Percentiles rank a stretch among this genome's conserved stretches.
phyloP scores from a whole-genome alignment of 1,284 basidiomycete genomes.

The Coniophora puteana region DNA sequence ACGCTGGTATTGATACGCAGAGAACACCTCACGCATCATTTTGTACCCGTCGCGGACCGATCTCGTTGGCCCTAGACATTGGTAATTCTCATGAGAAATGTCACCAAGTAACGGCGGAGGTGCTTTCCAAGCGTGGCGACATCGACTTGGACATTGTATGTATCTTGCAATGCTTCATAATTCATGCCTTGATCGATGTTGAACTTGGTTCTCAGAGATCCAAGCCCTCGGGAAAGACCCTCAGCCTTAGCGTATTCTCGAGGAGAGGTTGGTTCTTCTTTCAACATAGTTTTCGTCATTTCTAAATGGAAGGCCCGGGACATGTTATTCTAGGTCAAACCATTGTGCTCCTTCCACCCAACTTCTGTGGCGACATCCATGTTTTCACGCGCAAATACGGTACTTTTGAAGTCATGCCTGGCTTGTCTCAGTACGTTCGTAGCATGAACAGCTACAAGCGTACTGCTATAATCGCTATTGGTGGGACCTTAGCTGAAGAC shows the following conservation, averaged over 20 bases:
- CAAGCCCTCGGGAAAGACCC: slow-evolving; percentile 5
- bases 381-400: slow-evolving; percentile 32
- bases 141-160: slow-evolving; percentile 35
- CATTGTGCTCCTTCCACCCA: slow-evolving; percentile 7
- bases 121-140: slow-evolving; percentile 30
- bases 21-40: slow-evolving; percentile 36
- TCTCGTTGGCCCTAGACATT: slow-evolving; percentile 32
- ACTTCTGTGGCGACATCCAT: slow-evolving; percentile 31
- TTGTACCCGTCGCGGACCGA: slow-evolving; percentile 33
- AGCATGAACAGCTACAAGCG: slow-evolving; percentile 27
- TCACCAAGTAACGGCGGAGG: slow-evolving; percentile 30
- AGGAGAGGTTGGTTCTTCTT: slow-evolving; percentile 6
- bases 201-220: slow-evolving; percentile 10
- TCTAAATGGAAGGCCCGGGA: slow-evolving; percentile 2
- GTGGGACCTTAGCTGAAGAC: no score
- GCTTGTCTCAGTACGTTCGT: slow-evolving; percentile 32
- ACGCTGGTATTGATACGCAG: no score
- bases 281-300: background rate
- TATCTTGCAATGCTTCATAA: slow-evolving; percentile 7
- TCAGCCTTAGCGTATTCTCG: slow-evolving; percentile 1
- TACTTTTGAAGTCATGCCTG: slow-evolving; percentile 12
- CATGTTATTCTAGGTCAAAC: slow-evolving; percentile 4
- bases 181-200: slow-evolving; percentile 4
- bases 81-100: slow-evolving; percentile 25
- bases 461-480: slow-evolving; percentile 35